phyloP scores from a whole-genome alignment of 129 eudicot species.

The Saposhnikovia divaricata region DNA sequence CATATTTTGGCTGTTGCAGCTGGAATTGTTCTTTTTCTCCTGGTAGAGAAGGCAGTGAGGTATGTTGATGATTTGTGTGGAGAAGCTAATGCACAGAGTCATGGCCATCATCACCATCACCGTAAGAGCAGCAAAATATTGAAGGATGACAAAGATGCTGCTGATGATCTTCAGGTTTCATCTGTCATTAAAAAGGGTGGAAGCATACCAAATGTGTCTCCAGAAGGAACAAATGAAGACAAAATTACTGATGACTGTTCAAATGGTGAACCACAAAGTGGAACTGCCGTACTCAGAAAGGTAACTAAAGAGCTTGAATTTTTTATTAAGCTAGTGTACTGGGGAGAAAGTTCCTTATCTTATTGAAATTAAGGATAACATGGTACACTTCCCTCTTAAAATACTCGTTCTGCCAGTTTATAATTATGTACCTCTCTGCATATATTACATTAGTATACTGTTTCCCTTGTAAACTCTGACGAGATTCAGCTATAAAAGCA shows the following conservation, averaged over 20 bases:
- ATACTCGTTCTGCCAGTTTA: not conserved
- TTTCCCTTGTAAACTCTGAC: too few species aligned
- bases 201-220: constrained; percentile 6
- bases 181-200: constrained; percentile 21
- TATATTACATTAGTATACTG: not conserved
- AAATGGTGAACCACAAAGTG: constrained; percentile 28
- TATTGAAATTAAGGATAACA: not conserved
- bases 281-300: constrained; percentile 47
- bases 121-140: constrained; percentile 46
- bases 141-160: constrained; percentile 35
- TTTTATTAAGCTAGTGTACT: not conserved
- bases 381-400: not conserved
- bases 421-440: not conserved
- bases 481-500: not conserved
- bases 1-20: constrained; percentile 41
- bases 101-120: constrained; percentile 77
- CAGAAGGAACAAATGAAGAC: constrained; percentile 29
- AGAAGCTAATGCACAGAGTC: constrained; percentile 41
- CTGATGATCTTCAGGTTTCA: constrained; percentile 20
- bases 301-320: constrained; percentile 26
- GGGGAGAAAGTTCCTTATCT: not conserved
- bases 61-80: constrained; percentile 75
- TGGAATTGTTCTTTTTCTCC: constrained; percentile 84
- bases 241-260: constrained; percentile 23
- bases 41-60: constrained; percentile 88